Percentiles rank a stretch among this genome's conserved stretches.
phyloP scores from a whole-genome alignment of 2,329 filamentous ascomycete species.

The Helicocarpus griseus region DNA sequence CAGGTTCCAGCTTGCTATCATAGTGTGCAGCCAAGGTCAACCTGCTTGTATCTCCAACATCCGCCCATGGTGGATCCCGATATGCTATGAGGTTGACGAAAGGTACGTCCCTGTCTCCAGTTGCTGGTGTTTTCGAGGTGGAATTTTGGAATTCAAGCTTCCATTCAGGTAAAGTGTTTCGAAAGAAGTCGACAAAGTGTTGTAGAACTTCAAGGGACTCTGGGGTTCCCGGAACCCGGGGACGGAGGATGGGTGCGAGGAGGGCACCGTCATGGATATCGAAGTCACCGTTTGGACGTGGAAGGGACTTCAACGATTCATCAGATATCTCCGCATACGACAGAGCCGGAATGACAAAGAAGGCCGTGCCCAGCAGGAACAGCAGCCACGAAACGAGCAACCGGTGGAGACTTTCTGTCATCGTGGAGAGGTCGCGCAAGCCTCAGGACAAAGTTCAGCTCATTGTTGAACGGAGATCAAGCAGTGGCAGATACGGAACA shows the following conservation, averaged over 20 bases:
- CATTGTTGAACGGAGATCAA: not conserved
- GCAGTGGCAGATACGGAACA: too few relatives aligned
- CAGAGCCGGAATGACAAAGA: conserved; percentile 17
- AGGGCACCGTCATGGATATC: conserved; percentile 66
- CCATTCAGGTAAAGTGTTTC: conserved; percentile 65
- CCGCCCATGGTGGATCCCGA: conserved; percentile 76
- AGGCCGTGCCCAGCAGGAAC: conserved; percentile 18
- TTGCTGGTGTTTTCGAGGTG: conserved; percentile 71
- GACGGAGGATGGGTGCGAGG: conserved; percentile 75
- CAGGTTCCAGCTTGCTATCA: conserved; percentile 69
- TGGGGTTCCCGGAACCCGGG: conserved; percentile 78
- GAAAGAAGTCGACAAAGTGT: conserved; percentile 81
- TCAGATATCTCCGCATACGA: conserved; percentile 61
- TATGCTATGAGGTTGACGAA: conserved; percentile 82
- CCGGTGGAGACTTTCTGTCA: not conserved
- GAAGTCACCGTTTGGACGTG: conserved; percentile 64
- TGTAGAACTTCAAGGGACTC: conserved; percentile 63
- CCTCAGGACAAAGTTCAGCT: not conserved
- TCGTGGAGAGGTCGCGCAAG: not conserved
- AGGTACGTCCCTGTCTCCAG: conserved; percentile 59
- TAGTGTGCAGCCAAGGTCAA: conserved; percentile 90
- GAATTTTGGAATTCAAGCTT: conserved; percentile 76
- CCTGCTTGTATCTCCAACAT: conserved; percentile 63
- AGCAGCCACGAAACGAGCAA: not conserved
- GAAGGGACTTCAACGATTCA: conserved; percentile 60